Base-by-base conservation (phyloP, 2,329 filamentous ascomycete genomes). In the Geoglossum cookeanum region DNA sequence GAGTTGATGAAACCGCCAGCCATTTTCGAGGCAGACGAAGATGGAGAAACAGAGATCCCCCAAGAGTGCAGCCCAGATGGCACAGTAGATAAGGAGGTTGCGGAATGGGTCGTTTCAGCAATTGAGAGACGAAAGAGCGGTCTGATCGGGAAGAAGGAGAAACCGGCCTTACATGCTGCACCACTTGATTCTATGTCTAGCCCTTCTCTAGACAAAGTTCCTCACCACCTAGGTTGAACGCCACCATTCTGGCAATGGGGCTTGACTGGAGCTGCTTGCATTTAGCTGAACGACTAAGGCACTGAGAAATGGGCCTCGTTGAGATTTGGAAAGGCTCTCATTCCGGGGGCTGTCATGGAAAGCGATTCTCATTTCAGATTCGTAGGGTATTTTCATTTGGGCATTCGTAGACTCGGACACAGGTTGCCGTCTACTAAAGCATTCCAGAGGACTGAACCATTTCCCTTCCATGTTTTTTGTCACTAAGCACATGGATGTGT, bases 131-230 rank as follows among this genome's bases (percentile, higher is more conserved):
- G 82, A 65, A 76, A 74, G 60, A 77, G 74, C 1, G 85, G 80
- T 15, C 72, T 72, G 51, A 78, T 72, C 66, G 74, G 73, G 3
- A 74, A 73, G 54, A 68, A 71, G 15, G 74, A 75, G 54, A 87
- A 85, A 65, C 92, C 92, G 15, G 90, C 92, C 2, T 71, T 97
- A 60, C 92, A 97, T 68, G 83, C 87, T 4, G 91, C 87, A 29
- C 87, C 90, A 1, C 71, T 97, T 49, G 87, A 95, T 68, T 79
- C 79, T 11, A 79, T 90, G 39, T 63, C 66, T 27, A 71, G 67
- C 57, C 69, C 69, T 49, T 55, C 53, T 9, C 52, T 44, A 13
- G 62, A 61, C 39, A 53, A 37, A 15, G 27, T 6, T 13, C 8
- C 30, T 13, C 9, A 13, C 30, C 9, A 13, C 15, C 9, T 9